These are phyloP conservation scores for Schizophyllum commune DNA, from an alignment of 1,284 basidiomycete species.

Conservation along the genomic window DNA sequence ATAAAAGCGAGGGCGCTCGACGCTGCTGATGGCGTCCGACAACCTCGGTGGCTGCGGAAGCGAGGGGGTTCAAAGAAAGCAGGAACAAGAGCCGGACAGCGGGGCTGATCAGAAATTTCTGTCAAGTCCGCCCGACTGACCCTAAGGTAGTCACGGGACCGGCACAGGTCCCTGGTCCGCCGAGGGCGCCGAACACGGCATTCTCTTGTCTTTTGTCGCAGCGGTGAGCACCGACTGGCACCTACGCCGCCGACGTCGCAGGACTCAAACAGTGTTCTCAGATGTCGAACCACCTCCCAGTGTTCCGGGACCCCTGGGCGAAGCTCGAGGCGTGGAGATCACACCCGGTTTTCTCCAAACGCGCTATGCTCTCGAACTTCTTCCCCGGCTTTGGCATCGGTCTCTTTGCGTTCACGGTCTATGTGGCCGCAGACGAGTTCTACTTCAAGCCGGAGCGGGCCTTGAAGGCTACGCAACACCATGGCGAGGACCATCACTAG, in stretches of 20 bases:
- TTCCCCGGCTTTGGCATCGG: conserved; percentile 94
- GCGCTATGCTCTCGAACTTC: conserved; percentile 78
- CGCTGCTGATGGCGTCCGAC: conserved; percentile 6
- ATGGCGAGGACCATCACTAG: too few species aligned
- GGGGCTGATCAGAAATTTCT: not conserved
- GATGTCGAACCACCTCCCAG: conserved; percentile 51
- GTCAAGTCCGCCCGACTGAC: not conserved
- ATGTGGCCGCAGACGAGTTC: conserved; percentile 79
- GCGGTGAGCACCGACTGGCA: not conserved
- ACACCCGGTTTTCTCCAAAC: conserved; percentile 78
- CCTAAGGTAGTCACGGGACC: not conserved
- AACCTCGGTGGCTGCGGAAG: conserved; percentile 11
- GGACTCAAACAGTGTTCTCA: conserved; percentile 5
- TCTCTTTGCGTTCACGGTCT: conserved; percentile 83
- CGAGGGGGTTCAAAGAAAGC: conserved; percentile 3
- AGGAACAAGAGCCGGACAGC: not conserved
- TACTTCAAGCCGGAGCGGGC: conserved; percentile 30
- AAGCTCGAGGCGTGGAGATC: conserved; percentile 92
- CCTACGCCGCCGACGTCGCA: conserved; percentile 4
- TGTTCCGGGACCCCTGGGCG: conserved; percentile 92
- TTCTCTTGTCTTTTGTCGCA: not conserved
- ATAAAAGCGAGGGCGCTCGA: conserved; percentile 9
- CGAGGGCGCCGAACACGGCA: not conserved
- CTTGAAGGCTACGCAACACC: too few species aligned
- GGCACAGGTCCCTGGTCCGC: not conserved